Conservation (phyloP, 139 green algal genomes). For the Zygnema cylindricum region DNA sequence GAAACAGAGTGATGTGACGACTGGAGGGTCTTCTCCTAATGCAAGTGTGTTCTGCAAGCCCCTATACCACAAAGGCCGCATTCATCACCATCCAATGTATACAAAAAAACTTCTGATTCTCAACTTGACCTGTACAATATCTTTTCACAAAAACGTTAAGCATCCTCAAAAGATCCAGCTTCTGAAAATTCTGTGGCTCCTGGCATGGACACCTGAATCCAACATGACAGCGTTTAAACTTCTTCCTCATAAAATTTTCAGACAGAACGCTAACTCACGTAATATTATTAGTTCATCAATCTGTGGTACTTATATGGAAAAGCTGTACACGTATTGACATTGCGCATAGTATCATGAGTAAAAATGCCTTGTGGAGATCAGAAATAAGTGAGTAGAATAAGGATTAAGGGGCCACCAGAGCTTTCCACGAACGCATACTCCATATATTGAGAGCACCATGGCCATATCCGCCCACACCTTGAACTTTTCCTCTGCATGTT, state of each 20-base stretch:
- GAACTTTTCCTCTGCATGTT: background rate
- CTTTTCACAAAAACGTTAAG: background rate
- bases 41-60: constrained; percentile 28
- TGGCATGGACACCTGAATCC: no score
- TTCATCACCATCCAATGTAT: constrained; percentile 12
- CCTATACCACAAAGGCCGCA: constrained; percentile 4
- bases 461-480: background rate
- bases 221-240: no score
- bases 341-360: no score
- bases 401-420: background rate
- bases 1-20: constrained; percentile 48
- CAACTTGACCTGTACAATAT: background rate
- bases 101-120: background rate
- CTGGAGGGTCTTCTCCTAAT: constrained; percentile 29
- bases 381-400: no score
- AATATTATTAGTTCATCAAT: no score
- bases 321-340: no score
- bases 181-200: background rate
- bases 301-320: no score
- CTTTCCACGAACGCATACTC: constrained; percentile 35
- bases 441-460: background rate
- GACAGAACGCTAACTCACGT: no score
- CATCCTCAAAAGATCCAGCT: background rate
- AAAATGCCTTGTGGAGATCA: no score
- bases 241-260: no score